phyloP scores from a whole-genome alignment of 2,329 filamentous ascomycete genomes.

The Massarina eburnea region DNA sequence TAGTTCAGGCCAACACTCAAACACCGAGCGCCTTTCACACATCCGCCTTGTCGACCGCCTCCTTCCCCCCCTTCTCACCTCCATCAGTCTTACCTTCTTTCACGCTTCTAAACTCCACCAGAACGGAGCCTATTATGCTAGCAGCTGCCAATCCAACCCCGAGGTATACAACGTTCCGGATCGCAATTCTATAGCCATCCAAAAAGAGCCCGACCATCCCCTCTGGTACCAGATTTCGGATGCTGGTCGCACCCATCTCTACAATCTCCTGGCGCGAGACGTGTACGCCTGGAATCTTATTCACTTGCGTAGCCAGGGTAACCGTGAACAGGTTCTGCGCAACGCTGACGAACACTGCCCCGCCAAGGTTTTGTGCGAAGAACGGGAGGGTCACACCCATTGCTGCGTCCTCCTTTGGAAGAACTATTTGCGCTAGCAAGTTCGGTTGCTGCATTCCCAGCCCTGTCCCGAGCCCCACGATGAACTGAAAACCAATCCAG shows the following conservation, averaged over 20 bases:
- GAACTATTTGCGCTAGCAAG: conserved; percentile 44
- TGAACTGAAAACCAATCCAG: conserved; percentile 38
- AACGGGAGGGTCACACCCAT: conserved; percentile 40
- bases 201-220: conserved; percentile 7
- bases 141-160: conserved; percentile 10
- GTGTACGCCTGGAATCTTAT: conserved; percentile 21
- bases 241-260: conserved; percentile 17
- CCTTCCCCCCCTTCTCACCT: conserved; percentile 1
- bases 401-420: conserved; percentile 43
- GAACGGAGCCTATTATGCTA: conserved; percentile 9
- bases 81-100: conserved; percentile 5
- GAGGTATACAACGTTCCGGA: conserved; percentile 14
- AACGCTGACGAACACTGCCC: conserved; percentile 49
- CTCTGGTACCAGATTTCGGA: conserved; percentile 17
- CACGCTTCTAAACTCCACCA: conserved; percentile 16
- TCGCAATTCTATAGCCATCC: conserved; percentile 12
- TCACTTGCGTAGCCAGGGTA: conserved; percentile 20
- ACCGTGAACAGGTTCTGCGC: conserved; percentile 44
- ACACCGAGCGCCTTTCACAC: no score
- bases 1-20: no score
- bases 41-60: no score
- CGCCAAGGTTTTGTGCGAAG: conserved; percentile 50
- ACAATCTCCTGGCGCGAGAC: conserved; percentile 12
- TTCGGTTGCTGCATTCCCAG: conserved; percentile 46
- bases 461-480: conserved; percentile 43